Evolutionary conservation across 176 grass and related monocot species (phyloP).

Genomic region (Neostapfia colusana): DNA sequence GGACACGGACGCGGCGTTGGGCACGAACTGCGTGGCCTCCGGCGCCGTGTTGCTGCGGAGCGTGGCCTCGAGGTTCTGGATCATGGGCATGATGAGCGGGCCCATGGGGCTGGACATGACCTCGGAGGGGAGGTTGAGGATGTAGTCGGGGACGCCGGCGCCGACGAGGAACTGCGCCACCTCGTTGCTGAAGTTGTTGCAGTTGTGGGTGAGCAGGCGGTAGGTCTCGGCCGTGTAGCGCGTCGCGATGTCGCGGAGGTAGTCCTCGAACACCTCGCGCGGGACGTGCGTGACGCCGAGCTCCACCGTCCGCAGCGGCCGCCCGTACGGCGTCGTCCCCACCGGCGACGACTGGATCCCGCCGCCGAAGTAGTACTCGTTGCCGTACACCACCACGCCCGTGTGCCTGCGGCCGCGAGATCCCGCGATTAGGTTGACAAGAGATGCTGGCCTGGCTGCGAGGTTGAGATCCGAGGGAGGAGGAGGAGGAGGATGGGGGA

Average conservation of each 20-base stretch:
- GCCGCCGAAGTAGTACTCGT: constrained; percentile 78
- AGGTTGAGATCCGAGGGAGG: background rate
- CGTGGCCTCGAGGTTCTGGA: constrained; percentile 66
- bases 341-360: constrained; percentile 71
- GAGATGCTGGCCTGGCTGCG: background rate
- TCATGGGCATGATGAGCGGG: constrained; percentile 75
- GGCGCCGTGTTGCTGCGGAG: constrained; percentile 42
- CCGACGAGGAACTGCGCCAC: constrained; percentile 74
- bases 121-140: constrained; percentile 71
- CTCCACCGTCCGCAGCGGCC: constrained; percentile 54
- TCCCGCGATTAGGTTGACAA: background rate
- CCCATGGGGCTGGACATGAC: constrained; percentile 88
- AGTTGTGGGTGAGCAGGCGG: constrained; percentile 78
- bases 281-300: constrained; percentile 76
- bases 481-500: too few species aligned
- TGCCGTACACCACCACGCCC: constrained; percentile 74
- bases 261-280: constrained; percentile 74
- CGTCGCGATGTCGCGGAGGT: constrained; percentile 69
- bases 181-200: constrained; percentile 97
- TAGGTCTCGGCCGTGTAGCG: constrained; percentile 76
- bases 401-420: constrained; percentile 53
- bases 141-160: constrained; percentile 64
- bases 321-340: constrained; percentile 66
- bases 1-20: background rate
- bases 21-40: constrained; percentile 49